Evolutionary conservation across 768 basidiomycete species (phyloP).

Genomic region (Leccinum subgranulosum): DNA sequence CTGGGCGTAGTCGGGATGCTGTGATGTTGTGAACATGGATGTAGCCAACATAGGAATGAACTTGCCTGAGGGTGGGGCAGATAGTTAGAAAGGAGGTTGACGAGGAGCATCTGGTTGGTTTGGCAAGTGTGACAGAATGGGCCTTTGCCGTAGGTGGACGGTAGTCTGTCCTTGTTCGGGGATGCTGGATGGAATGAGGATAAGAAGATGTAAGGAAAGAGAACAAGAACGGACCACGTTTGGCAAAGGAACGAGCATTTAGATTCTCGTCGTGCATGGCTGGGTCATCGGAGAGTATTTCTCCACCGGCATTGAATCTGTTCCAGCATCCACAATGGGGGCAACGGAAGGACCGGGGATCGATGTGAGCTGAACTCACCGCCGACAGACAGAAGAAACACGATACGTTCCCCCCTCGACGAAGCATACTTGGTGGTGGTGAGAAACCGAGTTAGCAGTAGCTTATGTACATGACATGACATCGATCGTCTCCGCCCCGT

Average conservation of each 20-base stretch:
- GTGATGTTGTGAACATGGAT: not conserved
- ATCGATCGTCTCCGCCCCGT: constrained; percentile 41
- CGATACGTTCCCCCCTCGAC: constrained; percentile 45
- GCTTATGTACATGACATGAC: not conserved
- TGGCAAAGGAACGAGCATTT: constrained; percentile 67
- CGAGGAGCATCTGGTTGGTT: constrained; percentile 87
- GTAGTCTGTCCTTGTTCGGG: constrained; percentile 66
- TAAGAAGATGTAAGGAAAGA: not conserved
- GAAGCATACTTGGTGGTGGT: constrained; percentile 33
- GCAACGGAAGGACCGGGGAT: constrained; percentile 62
- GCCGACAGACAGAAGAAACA: constrained; percentile 73
- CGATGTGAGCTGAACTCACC: constrained; percentile 38
- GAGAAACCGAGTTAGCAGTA: not conserved
- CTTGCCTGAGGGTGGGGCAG: constrained; percentile 75
- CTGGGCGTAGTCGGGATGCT: constrained; percentile 72
- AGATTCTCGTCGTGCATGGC: constrained; percentile 82
- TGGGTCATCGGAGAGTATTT: constrained; percentile 82
- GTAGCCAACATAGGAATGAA: not conserved
- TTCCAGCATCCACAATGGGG: constrained; percentile 72
- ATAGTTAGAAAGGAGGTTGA: constrained; percentile 87
- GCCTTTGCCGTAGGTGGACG: constrained; percentile 50
- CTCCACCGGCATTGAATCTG: constrained; percentile 64
- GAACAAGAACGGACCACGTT: constrained; percentile 51
- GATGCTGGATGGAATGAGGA: constrained; percentile 44
- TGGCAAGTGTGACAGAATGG: constrained; percentile 87